A percentile compares a stretch with the other conserved stretches of the same genome.
These are phyloP conservation scores for Bretziella fagacearum DNA, from an alignment of 2,329 filamentous ascomycete genomes.

Conservation along the genomic window DNA sequence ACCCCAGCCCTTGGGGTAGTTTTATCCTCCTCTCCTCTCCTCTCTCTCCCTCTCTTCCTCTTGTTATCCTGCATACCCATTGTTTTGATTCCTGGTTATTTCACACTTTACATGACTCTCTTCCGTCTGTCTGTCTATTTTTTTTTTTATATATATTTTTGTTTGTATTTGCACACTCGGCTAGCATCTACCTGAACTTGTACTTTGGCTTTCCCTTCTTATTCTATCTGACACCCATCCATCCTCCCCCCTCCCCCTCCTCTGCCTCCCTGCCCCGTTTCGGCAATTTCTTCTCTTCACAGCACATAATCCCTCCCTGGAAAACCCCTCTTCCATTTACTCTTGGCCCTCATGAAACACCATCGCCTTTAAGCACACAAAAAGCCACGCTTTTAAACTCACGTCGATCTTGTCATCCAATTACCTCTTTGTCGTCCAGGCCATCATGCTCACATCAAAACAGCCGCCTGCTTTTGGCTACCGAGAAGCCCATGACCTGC, in stretches of 20 bases:
- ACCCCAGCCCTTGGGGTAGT: slow-evolving; percentile 7
- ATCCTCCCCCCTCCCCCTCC: no score
- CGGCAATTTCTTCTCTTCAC: no score
- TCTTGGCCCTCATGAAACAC: slow-evolving; percentile 1
- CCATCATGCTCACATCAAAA: slow-evolving; percentile 44
- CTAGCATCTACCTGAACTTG: neutral
- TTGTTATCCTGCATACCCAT: neutral
- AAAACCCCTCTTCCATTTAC: slow-evolving; percentile 1
- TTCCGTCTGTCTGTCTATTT: neutral
- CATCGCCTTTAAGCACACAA: neutral
- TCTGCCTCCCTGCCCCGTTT: no score
- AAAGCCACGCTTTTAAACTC: neutral
- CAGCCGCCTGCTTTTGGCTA: slow-evolving; percentile 43
- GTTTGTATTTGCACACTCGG: neutral
- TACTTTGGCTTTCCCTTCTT: neutral
- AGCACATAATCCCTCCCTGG: no score
- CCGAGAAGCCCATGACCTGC: slow-evolving; percentile 44
- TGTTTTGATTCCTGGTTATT: neutral
- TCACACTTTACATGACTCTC: neutral
- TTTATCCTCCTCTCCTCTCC: neutral
- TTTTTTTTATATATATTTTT: neutral
- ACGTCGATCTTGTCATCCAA: neutral
- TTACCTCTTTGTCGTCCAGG: slow-evolving; percentile 17
- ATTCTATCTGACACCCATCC: no score
- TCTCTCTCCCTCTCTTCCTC: slow-evolving; percentile 6